A percentile compares a stretch with the other conserved stretches of the same genome.
These are phyloP conservation scores for Sutorius eximius DNA, from an alignment of 1,284 basidiomycete genomes.

Conservation along the genomic window DNA sequence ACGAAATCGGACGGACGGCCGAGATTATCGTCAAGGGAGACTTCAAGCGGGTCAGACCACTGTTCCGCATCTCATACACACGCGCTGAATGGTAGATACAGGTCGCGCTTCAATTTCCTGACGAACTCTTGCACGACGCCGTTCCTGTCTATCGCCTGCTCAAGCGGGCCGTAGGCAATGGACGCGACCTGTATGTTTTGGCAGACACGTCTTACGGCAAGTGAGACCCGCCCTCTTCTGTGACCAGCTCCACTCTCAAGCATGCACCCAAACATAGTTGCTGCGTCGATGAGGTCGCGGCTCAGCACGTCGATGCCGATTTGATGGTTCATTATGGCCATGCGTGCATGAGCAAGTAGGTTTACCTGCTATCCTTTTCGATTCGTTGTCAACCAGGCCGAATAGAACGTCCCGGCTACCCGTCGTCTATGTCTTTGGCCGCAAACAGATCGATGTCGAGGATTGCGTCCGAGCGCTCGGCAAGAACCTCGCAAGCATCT, in stretches of 20 bases:
- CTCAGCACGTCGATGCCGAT: conserved; percentile 92
- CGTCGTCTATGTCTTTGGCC: conserved; percentile 84
- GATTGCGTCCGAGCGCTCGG: conserved; percentile 51
- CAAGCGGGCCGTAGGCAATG: conserved; percentile 50
- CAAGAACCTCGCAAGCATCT: conserved; percentile 30
- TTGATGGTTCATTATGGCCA: conserved; percentile 95
- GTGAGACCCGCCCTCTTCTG: conserved; percentile 41
- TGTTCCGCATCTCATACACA: background rate
- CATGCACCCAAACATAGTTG: conserved; percentile 55
- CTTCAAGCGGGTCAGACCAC: conserved; percentile 56
- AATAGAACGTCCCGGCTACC: conserved; percentile 75
- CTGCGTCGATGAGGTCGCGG: conserved; percentile 96
- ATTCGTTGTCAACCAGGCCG: background rate
- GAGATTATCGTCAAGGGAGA: conserved; percentile 50
- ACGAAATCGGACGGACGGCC: conserved; percentile 61
- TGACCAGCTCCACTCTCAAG: conserved; percentile 6
- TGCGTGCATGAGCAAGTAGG: conserved; percentile 89
- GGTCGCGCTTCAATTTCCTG: conserved; percentile 95
- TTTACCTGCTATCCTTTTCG: conserved; percentile 4
- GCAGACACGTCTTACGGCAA: conserved; percentile 98
- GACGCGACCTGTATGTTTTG: conserved; percentile 79
- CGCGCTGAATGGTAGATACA: conserved; percentile 33
- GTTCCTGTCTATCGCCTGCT: conserved; percentile 84
- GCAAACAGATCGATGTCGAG: conserved; percentile 54
- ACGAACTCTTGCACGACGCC: conserved; percentile 86